Base-by-base conservation (phyloP, 1,284 basidiomycete species). In the Taiwanofungus camphoratus region DNA sequence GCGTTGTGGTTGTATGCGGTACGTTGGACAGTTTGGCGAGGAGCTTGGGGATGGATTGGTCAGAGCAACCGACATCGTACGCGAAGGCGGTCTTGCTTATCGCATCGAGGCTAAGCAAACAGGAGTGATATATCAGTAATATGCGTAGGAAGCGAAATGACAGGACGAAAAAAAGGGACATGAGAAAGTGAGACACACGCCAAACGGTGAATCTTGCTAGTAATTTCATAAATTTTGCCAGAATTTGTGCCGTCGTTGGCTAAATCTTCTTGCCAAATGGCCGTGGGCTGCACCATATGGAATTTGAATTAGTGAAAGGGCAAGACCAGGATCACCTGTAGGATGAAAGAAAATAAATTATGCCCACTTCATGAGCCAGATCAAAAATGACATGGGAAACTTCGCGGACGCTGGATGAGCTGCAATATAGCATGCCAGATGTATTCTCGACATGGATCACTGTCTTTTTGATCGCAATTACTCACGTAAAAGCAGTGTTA, bases 61-160 rank as follows among this genome's bases (percentile, higher is more conserved):
- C 32, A 12, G 39, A 31, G 4, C 35, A 33, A 30, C 36, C 36
- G 31, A 44, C 33, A 15, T 46, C 37, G 37, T 52, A 36, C 22
- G 46, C 43, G 39, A 50, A 52, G 23, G 49, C 48, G 6, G 48
- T 45, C 42, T 41, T 44, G 21, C 41, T 45, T 35, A 52, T 52
- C 2, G 45, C 48, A 24, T 52, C 45, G n/a, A 50, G 23, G 0
- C 50, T 52, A 15, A n/a, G n/a, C n/a, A n/a, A n/a, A n/a, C n/a
- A n/a, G n/a, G n/a, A n/a, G n/a, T n/a, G n/a, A n/a, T n/a, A n/a
- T n/a, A n/a, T n/a, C n/a, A n/a, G n/a, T n/a, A n/a, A n/a, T n/a
- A n/a, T n/a, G n/a, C n/a, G n/a, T n/a, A n/a, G n/a, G n/a, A n/a
- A n/a, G n/a, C n/a, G n/a, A n/a, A n/a, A n/a, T n/a, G n/a, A n/a